Percentiles rank a stretch among this genome's conserved stretches.
Conservation (phyloP, 192 early-diverging fungal genomes). For the Coemansia sp. region DNA sequence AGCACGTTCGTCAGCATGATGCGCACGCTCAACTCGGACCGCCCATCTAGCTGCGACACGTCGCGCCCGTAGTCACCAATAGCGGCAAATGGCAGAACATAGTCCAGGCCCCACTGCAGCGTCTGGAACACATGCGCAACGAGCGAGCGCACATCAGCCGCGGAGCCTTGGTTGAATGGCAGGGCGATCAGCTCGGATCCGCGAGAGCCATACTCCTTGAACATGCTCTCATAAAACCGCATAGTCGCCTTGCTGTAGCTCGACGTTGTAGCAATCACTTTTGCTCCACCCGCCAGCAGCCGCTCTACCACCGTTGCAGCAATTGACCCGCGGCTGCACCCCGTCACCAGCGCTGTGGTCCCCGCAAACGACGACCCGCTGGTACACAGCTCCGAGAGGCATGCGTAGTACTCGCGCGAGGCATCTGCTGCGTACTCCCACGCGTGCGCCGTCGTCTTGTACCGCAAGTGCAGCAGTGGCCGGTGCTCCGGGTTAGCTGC, state of each 20-base stretch:
- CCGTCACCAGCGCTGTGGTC: slow-evolving; percentile 81
- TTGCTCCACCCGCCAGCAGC: slow-evolving; percentile 66
- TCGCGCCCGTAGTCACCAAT: slow-evolving; percentile 81
- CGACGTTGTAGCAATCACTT: slow-evolving; percentile 81
- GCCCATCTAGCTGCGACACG: slow-evolving; percentile 74
- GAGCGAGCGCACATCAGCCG: slow-evolving; percentile 70
- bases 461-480: slow-evolving; percentile 42
- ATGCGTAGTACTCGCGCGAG: slow-evolving; percentile 26
- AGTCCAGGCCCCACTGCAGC: slow-evolving; percentile 86
- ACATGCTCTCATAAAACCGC: slow-evolving; percentile 83
- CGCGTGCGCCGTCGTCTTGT: slow-evolving; percentile 8
- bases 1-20: slow-evolving; percentile 94
- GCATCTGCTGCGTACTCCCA: slow-evolving; percentile 18
- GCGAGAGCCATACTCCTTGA: slow-evolving; percentile 79
- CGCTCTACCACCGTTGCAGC: slow-evolving; percentile 80
- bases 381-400: slow-evolving; percentile 68
- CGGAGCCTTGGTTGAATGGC: slow-evolving; percentile 90
- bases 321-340: slow-evolving; percentile 87
- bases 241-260: slow-evolving; percentile 67
- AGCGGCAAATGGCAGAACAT: slow-evolving; percentile 92
- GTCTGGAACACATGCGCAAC: slow-evolving; percentile 80
- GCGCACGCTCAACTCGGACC: slow-evolving; percentile 83
- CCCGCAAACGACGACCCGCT: slow-evolving; percentile 72
- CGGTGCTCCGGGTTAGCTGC: slow-evolving; percentile 46
- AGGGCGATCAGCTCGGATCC: slow-evolving; percentile 85